These are phyloP conservation scores for Fusarium brachygibbosum DNA, from an alignment of 2,329 filamentous ascomycete genomes.

Conservation along the genomic window DNA sequence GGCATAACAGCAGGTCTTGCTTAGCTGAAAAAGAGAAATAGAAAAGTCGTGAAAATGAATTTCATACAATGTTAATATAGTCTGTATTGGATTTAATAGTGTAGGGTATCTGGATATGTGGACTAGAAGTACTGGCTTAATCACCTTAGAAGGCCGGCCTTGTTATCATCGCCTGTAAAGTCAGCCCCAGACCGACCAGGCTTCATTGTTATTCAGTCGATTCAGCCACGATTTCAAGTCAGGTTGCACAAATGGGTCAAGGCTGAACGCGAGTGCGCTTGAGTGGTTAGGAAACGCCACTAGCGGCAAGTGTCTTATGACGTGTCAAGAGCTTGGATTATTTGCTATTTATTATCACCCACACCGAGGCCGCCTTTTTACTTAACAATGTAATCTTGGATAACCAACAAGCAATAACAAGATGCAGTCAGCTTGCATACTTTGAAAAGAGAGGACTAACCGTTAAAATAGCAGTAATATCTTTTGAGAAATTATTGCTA, in stretches of 20 bases:
- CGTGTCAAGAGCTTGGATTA: background rate
- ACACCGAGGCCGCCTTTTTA: background rate
- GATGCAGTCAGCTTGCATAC: too few species aligned
- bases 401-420: too few species aligned
- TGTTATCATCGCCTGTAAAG: background rate
- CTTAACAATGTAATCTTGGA: background rate
- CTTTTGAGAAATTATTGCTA: too few species aligned
- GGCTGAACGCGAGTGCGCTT: background rate
- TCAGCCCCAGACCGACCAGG: background rate
- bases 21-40: too few species aligned
- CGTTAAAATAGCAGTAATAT: too few species aligned
- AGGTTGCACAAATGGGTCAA: background rate
- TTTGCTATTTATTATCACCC: background rate
- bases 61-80: too few species aligned
- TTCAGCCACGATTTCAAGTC: background rate
- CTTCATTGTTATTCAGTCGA: background rate
- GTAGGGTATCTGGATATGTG: background rate
- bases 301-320: background rate
- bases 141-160: background rate
- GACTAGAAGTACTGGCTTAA: conserved; percentile 11
- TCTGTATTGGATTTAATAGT: background rate
- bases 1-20: too few species aligned
- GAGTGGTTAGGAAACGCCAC: background rate
- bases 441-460: too few species aligned
- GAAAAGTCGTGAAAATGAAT: too few species aligned